Evolutionary conservation across 805 yeast genomes (phyloP), one percentile per base, ranked within the genome.

Genomic region (Metschnikowia kofuensis): DNA sequence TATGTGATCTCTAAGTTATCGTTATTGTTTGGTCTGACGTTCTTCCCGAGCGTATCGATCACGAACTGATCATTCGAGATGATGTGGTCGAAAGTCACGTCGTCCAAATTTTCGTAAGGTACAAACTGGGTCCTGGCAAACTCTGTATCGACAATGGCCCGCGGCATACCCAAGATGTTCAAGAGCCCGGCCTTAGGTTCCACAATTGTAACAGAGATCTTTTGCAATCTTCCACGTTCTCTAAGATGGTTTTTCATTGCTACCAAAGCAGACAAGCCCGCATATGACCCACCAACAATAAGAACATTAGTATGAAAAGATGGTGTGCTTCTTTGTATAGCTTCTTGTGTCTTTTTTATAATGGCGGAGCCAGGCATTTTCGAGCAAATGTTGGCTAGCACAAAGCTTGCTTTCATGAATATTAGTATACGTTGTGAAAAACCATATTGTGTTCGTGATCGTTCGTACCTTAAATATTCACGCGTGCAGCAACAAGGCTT

Each of bases 121-220:
- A 69, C 55, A 45, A 57, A 72, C 50, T 72, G 76, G 1, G 74
- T 65, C 39, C 59, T 57, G 16, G 76, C 74, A 56, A 71, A 72
- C 10, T 68, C 68, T 1, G 54, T 42, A 48, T 70, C 72, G n/a
- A 72, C 72, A 13, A 70, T 64, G 15, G 71, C 64, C 42, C 68
- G 58, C 7, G 76, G 75, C 15, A 72, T 64, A 3, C 76, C 76
- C 40, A 72, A 54, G 4, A 72, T 62, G 47, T 72, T 72, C 30
- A 72, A 57, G 16, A 71, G 61, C 7, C 76, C 77, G 1, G 69
- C 65, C 42, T 66, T 61, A 26, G 76, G 77, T 48, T 72, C 77
- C 2, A 72, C 57, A 38, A 72, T 44, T 0, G 76, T 71, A 8
- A 71, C 63, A 27, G 66, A 55, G 1, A 72, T 45, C 13, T 52